Conservation (phyloP, 1,284 basidiomycete genomes). For the Singerocomus rubriflavus region DNA sequence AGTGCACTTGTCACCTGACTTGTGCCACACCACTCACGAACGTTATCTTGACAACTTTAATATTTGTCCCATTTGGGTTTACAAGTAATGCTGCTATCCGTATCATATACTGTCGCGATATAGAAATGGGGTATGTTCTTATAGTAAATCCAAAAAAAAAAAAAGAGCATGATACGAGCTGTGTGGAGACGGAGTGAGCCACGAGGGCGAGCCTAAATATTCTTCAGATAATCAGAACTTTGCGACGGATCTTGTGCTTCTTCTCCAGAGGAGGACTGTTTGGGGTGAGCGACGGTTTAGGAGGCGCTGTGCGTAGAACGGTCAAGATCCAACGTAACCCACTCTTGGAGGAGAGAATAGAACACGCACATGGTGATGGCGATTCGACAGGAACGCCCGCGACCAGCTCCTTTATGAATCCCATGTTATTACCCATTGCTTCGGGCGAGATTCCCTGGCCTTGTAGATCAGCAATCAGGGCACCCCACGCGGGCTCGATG, state of each 20-base stretch:
- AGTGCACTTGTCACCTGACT: not conserved
- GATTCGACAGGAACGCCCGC: slow-evolving; percentile 28
- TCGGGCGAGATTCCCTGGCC: slow-evolving; percentile 54
- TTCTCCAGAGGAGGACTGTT: slow-evolving; percentile 21
- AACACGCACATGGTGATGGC: slow-evolving; percentile 15
- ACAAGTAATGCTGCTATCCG: slow-evolving; percentile 25
- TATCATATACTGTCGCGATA: slow-evolving; percentile 17
- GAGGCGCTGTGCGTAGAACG: slow-evolving; percentile 14
- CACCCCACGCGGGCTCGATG: slow-evolving; percentile 76
- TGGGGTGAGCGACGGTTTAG: slow-evolving; percentile 5
- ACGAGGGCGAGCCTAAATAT: not conserved
- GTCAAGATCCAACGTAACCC: no score
- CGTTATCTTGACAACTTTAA: slow-evolving; percentile 5
- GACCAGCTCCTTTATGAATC: slow-evolving; percentile 68
- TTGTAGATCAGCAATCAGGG: slow-evolving; percentile 61
- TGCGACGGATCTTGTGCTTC: slow-evolving; percentile 34
- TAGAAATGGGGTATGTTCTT: slow-evolving; percentile 13
- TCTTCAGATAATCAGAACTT: slow-evolving; percentile 27
- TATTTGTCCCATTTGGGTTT: slow-evolving; percentile 15
- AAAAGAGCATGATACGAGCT: slow-evolving; percentile 2
- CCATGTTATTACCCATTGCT: slow-evolving; percentile 57
- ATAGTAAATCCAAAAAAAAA: slow-evolving; percentile 12
- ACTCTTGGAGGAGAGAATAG: not conserved
- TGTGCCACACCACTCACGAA: not conserved
- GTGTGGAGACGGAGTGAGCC: not conserved